These are phyloP conservation scores for Globisporangium lucens DNA, from an alignment of 352 stramenopile genomes.

Conservation along the genomic window DNA sequence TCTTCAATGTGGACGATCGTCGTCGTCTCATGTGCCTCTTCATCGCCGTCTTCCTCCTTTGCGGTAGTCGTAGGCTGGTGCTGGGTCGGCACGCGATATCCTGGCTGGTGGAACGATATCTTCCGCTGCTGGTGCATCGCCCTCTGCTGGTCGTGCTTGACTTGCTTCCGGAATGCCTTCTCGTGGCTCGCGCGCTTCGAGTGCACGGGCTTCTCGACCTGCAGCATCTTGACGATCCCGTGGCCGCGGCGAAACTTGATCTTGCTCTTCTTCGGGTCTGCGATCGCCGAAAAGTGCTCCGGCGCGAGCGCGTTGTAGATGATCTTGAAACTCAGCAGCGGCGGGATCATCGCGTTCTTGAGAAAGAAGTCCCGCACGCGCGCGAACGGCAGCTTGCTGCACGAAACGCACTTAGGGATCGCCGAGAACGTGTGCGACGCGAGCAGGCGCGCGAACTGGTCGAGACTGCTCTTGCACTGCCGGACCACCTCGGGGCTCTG, in stretches of 20 bases:
- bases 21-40: conserved; percentile 2
- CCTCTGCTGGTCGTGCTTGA: conserved; percentile 14
- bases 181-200: conserved; percentile 29
- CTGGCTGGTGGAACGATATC: conserved; percentile 7
- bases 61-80: not conserved
- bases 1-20: conserved; percentile 12
- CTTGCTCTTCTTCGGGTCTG: conserved; percentile 72
- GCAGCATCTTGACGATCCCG: conserved; percentile 57
- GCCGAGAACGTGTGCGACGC: conserved; percentile 70
- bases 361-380: conserved; percentile 68
- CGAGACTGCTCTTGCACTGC: conserved; percentile 42
- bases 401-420: conserved; percentile 68
- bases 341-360: conserved; percentile 25
- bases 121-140: conserved; percentile 5
- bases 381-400: conserved; percentile 52
- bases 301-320: conserved; percentile 34
- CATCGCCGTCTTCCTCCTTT: not conserved
- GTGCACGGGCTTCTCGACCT: conserved; percentile 61
- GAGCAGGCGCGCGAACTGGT: conserved; percentile 57
- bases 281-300: conserved; percentile 56
- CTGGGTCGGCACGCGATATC: not conserved
- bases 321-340: conserved; percentile 21
- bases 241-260: conserved; percentile 67
- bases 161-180: conserved; percentile 5
- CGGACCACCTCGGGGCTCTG: conserved; percentile 39